Conservation (phyloP, 1,284 basidiomycete species). For the Moesziomyces antarcticus region DNA sequence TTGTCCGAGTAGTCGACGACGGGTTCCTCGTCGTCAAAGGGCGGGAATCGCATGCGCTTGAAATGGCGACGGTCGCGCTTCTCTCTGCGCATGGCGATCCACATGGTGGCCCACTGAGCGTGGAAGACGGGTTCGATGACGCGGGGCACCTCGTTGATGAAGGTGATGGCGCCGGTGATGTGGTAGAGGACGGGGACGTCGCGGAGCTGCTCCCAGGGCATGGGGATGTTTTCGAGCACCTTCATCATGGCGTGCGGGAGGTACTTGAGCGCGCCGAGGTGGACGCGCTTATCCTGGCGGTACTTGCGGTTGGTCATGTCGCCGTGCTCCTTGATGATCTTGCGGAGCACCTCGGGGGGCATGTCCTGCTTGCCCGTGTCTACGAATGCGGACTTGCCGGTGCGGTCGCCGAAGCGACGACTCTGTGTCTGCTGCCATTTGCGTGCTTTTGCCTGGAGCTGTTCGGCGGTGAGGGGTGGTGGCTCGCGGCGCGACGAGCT, state of each 20-base stretch:
- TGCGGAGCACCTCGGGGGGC: conserved; percentile 77
- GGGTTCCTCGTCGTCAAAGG: conserved; percentile 96
- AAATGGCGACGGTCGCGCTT: conserved; percentile 99
- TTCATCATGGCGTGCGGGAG: conserved; percentile 99
- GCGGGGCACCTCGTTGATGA: conserved; percentile 97
- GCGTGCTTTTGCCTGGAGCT: conserved; percentile 83
- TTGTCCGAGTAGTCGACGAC: conserved; percentile 79
- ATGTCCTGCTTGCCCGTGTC: conserved; percentile 87
- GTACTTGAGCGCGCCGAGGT: conserved; percentile 97
- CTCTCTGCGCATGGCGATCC: conserved; percentile 98
- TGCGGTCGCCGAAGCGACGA: conserved; percentile 87
- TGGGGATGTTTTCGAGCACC: conserved; percentile 97
- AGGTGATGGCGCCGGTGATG: conserved; percentile 99
- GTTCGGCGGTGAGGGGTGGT: conserved; percentile 77
- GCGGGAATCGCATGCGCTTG: conserved; percentile 99
- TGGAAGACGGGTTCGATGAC: conserved; percentile 98
- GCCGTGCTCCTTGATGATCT: conserved; percentile 69
- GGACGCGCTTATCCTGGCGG: conserved; percentile 97
- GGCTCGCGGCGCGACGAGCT: conserved; percentile 45
- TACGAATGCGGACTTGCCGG: conserved; percentile 82
- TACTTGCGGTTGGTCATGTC: conserved; percentile 73
- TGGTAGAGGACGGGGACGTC: conserved; percentile 70
- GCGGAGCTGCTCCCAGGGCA: conserved; percentile 84
- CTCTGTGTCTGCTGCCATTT: conserved; percentile 95
- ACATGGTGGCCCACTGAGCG: conserved; percentile 99